These are phyloP conservation scores for Salvia miltiorrhiza DNA, from an alignment of 257 asterid species.

Conservation along the genomic window DNA sequence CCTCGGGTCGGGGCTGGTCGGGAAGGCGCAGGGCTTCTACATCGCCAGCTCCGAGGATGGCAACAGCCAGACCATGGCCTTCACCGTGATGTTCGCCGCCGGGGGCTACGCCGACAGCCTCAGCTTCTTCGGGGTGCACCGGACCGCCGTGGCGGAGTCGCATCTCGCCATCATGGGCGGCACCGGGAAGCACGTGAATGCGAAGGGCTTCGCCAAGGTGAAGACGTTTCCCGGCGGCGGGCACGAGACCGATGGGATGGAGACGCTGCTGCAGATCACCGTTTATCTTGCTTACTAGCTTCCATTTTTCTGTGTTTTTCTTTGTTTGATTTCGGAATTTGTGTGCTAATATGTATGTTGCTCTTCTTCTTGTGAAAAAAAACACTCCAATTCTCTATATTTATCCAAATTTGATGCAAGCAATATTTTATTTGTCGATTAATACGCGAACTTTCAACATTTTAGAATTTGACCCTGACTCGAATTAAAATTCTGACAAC, in stretches of 20 bases:
- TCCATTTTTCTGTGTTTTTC: background rate
- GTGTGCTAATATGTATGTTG: background rate
- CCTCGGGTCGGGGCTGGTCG: conserved; percentile 63
- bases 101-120: conserved; percentile 72
- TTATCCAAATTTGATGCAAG: too few species aligned
- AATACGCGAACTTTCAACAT: too few species aligned
- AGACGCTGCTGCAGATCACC: conserved; percentile 60
- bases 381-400: background rate
- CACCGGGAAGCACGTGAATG: conserved; percentile 78
- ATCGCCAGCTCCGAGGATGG: conserved; percentile 77
- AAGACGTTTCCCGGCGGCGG: conserved; percentile 56
- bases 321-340: background rate
- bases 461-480: too few species aligned
- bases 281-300: conserved; percentile 65
- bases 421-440: too few species aligned
- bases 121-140: conserved; percentile 71
- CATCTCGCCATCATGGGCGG: conserved; percentile 91
- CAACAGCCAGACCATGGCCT: conserved; percentile 76
- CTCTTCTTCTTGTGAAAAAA: background rate
- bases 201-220: conserved; percentile 63
- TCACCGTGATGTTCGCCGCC: conserved; percentile 64
- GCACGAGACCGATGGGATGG: conserved; percentile 75
- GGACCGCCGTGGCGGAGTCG: conserved; percentile 63
- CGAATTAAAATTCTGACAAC: too few species aligned
- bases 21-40: conserved; percentile 88